These are phyloP conservation scores for Linderina pennispora DNA, from an alignment of 192 early-diverging fungal genomes.

Conservation along the genomic window DNA sequence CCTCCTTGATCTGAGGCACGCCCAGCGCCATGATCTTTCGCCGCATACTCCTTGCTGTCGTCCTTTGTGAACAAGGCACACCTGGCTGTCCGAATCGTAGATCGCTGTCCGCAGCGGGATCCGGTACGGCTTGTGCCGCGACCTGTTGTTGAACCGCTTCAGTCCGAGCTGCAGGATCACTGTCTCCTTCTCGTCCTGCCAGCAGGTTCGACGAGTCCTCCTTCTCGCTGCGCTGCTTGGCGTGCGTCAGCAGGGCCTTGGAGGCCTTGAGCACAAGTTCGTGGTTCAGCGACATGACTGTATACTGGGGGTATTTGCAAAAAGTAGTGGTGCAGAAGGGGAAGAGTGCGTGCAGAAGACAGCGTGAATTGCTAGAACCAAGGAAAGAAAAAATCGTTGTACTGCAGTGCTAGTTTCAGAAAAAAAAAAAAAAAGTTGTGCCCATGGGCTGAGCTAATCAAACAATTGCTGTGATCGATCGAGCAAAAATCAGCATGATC, in stretches of 20 bases:
- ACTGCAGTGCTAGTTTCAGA: too few species aligned
- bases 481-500: too few species aligned
- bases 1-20: conserved; percentile 58
- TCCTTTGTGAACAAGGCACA: conserved; percentile 91
- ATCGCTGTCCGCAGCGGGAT: conserved; percentile 69
- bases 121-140: conserved; percentile 58
- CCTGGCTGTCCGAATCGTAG: conserved; percentile 55
- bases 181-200: conserved; percentile 43
- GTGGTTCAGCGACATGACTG: background rate
- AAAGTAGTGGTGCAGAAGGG: too few species aligned
- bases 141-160: conserved; percentile 59
- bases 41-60: conserved; percentile 72
- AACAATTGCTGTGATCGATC: too few species aligned
- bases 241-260: conserved; percentile 25
- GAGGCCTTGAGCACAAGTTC: conserved; percentile 20
- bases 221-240: conserved; percentile 16
- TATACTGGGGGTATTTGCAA: too few species aligned
- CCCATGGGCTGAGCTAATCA: too few species aligned
- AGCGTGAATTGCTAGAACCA: too few species aligned
- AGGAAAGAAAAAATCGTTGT: too few species aligned
- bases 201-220: conserved; percentile 49
- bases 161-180: conserved; percentile 62
- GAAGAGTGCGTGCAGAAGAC: too few species aligned
- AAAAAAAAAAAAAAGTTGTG: too few species aligned
- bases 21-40: conserved; percentile 57